These are phyloP conservation scores for Candida corydali DNA, from an alignment of 805 yeast species.

Conservation along the genomic window DNA sequence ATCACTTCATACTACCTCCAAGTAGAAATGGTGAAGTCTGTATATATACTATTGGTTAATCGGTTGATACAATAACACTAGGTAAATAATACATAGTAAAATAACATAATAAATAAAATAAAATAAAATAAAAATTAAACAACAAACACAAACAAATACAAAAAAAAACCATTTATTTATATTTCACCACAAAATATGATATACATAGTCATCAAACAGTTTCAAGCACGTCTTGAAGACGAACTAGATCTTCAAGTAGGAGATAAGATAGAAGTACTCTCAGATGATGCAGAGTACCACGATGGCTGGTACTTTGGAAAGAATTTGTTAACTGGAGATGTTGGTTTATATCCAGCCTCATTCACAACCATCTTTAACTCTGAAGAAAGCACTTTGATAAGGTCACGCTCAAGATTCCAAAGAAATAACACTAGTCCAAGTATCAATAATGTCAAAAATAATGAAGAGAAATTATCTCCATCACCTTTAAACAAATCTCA, in stretches of 20 bases:
- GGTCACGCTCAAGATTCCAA: conserved; percentile 54
- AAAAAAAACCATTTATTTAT: too few relatives aligned
- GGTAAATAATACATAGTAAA: too few relatives aligned
- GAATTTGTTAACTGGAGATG: conserved; percentile 64
- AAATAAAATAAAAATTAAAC: too few relatives aligned
- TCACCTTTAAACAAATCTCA: not conserved
- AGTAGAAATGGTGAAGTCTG: too few relatives aligned
- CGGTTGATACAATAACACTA: too few relatives aligned
- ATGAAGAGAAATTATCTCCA: not conserved
- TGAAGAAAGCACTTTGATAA: conserved; percentile 15
- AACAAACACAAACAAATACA: conserved; percentile 8
- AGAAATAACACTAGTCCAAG: conserved; percentile 12
- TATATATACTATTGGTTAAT: too few relatives aligned
- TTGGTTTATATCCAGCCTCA: conserved; percentile 87
- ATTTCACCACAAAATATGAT: too few relatives aligned
- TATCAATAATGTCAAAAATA: conserved; percentile 1
- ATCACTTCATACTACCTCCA: too few relatives aligned
- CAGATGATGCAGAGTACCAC: conserved; percentile 88
- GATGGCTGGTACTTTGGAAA: conserved; percentile 98
- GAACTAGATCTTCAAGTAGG: conserved; percentile 80
- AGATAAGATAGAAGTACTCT: conserved; percentile 81
- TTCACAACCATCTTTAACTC: conserved; percentile 48
- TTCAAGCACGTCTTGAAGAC: conserved; percentile 82
- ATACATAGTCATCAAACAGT: conserved; percentile 77
- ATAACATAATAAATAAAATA: too few relatives aligned